Base-by-base conservation (phyloP, 768 basidiomycete species). In the Baorangia bicolor region DNA sequence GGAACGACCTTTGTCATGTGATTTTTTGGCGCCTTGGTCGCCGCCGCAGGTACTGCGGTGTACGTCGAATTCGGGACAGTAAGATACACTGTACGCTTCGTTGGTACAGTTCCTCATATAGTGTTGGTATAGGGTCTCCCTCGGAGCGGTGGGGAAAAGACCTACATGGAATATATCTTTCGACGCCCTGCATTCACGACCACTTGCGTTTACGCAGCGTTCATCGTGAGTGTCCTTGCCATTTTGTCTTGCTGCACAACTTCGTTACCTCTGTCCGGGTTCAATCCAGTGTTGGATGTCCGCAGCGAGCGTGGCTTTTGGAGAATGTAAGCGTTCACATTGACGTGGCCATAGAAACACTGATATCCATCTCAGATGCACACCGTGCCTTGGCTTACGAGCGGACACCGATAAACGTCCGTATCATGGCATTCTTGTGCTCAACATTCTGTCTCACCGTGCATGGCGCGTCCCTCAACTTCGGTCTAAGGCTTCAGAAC, bases 61-160 rank as follows among this genome's bases (percentile, higher is more conserved):
- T 90, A 84, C 59, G 76, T 89, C 18, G 88, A 90, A 65, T 77
- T 88, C 20, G 88, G 88, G 23, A 88, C 88, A 25, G 87, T 88
- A 55, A 58, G 77, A 49, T 28, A 5, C 18, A 58, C 30, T 51
- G 28, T 49, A 3, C 2, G 5, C 16, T 16, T 31, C 9, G 10
- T n/a, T 12, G 28, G 13, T n/a, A 40, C 11, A 4, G 21, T 30
- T 20, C 4, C 20, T 34, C 39, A 53, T 39, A 9, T 21, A 27
- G 2, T 53, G 7, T 2, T 28, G n/a, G 1, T 20, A 8, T 46
- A 88, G 85, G 86, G 82, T 20, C 74, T 90, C 3, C 88, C 88
- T 2, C 75, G 82, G 3, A 89, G 78, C 51, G 88, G 88, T 1
- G 88, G 85, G 2, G 88, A 90, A 74, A 90, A 89, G 73, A 87